Base-by-base conservation (phyloP, 371 early-diverging fungal species). In the Fennellomyces sp. region DNA sequence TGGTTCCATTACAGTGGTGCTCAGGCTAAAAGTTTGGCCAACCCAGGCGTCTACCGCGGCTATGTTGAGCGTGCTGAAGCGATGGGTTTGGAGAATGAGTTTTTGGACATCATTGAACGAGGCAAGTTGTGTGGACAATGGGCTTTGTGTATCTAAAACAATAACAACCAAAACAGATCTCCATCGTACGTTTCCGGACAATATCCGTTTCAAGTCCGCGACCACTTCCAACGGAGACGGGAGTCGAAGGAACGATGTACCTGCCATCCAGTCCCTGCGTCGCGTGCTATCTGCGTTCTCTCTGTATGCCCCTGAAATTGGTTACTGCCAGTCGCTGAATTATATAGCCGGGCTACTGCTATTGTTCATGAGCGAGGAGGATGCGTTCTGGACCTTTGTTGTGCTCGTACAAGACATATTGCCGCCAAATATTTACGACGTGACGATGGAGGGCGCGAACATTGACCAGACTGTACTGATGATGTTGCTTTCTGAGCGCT, bases 1-100 rank as follows among this genome's bases (percentile, higher is more conserved):
- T 94, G 95, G 95, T 83, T 92, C 55, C 81, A 87, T 65, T 93
- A 91, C 65, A 89, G 90, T 63, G 95, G 95, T 23, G 95, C 90
- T 5, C 86, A 87, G 49, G 75, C 76, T n/a, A 85, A 84, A 54
- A 70, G 77, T 70, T 68, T 67, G 17, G 77, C 83, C 3, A 83
- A 91, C 48, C 78, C 82, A 21, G 89, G 84, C 25, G 66, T 89
- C 3, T 94, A 87, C 66, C 70, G 76, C 39, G 65, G 78, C 33
- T 70, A 88, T 48, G 64, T 83, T 8, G 65, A 73, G 25, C 73
- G 81, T 38, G 88, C 91, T 56, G 76, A 76, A 36, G 69, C 66
- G 31, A 61, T 78, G 55, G 77, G 82, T 21, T 52, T 70, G 41
- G 61, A 78, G 38, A 87, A 87, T 56, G 93, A 89, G 59, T 77